These are phyloP conservation scores for Aspergillus wentii DNA, from an alignment of 495 filamentous ascomycete genomes.

Conservation along the genomic window DNA sequence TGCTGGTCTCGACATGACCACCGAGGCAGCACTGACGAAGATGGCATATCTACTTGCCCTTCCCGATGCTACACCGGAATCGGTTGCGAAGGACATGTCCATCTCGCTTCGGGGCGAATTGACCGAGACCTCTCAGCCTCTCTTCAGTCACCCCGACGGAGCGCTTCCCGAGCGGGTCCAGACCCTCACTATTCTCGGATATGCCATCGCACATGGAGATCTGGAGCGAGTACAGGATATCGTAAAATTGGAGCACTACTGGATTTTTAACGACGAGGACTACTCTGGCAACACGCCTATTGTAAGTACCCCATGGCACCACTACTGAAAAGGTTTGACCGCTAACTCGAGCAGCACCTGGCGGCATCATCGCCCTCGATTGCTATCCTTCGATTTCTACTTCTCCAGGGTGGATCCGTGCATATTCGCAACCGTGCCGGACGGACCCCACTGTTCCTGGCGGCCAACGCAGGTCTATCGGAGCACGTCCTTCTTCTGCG, in stretches of 20 bases:
- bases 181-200: slow-evolving; percentile 67
- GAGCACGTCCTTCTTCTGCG: slow-evolving; percentile 63
- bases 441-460: slow-evolving; percentile 78
- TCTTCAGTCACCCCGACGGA: slow-evolving; percentile 69
- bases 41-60: slow-evolving; percentile 80
- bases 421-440: slow-evolving; percentile 77
- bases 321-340: neutral
- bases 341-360: slow-evolving; percentile 47
- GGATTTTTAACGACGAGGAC: slow-evolving; percentile 72
- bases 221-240: slow-evolving; percentile 57
- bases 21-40: slow-evolving; percentile 91
- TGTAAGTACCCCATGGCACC: slow-evolving; percentile 35
- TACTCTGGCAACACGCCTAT: slow-evolving; percentile 89
- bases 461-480: slow-evolving; percentile 55
- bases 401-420: slow-evolving; percentile 76
- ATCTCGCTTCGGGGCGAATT: slow-evolving; percentile 78
- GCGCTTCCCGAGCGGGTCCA: slow-evolving; percentile 41
- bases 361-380: slow-evolving; percentile 55
- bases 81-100: slow-evolving; percentile 69
- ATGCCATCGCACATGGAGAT: slow-evolving; percentile 74
- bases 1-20: slow-evolving; percentile 88
- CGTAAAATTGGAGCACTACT: slow-evolving; percentile 58
- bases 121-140: slow-evolving; percentile 60
- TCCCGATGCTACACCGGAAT: slow-evolving; percentile 53
- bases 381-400: slow-evolving; percentile 64